Base-by-base conservation (phyloP, 441 rosid species). In the Omphalea diandra region DNA sequence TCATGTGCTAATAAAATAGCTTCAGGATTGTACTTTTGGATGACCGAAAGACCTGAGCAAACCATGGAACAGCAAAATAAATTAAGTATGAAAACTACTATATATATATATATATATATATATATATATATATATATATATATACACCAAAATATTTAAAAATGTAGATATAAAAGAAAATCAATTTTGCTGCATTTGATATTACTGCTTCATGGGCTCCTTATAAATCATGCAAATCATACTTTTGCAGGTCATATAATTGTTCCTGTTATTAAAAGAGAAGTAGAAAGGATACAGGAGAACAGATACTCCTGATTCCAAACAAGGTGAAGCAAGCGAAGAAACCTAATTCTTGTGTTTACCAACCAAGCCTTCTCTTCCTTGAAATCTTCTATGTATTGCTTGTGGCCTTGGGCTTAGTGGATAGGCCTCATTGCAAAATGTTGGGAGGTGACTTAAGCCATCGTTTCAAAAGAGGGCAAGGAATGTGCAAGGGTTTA, bases 11-110 rank as follows among this genome's bases (percentile, higher is more conserved):
- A 73, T 32, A 90, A 79, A 24, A 67, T 76, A 73, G 95, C 94
- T 76, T 91, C 85, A 56, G 87, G 86, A 66, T 88, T 94, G 86
- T 84, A 86, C 63, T 87, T 87, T 82, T 87, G 90, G 83, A 94
- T 58, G 26, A 86, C 67, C 27, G 96, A 93, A 82, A 93, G 96
- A 76, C 98, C 97, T 91, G 86, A 73, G 76, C 35, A 73, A 73
- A 32, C 44, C 72, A 80, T 38, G 54, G 57, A 63, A 29, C 49
- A 49, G 50, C 38, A 67, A 60, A 71, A 65, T 52, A 62, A 56
- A 65, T 35, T 20, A 63, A 76, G 14, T 32, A 15, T 2, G 47
- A 26, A 62, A 54, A 46, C 20, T n/a, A n/a, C n/a, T n/a, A n/a
- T n/a, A n/a, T n/a, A n/a, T n/a, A 63, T 33, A 65, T 15, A 65